Base-by-base conservation (phyloP, 2,329 filamentous ascomycete genomes). In the Fusarium stilboides region DNA sequence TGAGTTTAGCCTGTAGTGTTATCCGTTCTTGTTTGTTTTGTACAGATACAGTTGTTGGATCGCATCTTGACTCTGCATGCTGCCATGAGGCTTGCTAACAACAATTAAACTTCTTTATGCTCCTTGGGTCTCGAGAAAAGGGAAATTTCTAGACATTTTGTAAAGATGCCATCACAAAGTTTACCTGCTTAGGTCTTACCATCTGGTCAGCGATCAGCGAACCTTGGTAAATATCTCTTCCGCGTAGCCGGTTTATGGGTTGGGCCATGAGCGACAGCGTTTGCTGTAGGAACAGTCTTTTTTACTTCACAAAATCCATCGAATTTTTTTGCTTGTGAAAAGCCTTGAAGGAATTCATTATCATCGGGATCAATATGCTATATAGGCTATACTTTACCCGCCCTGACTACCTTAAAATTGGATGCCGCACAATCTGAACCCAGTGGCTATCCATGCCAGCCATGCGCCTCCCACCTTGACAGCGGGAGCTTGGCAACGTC, bases 401-500 rank as follows among this genome's bases (percentile, higher is more conserved):
- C 10, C 28, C 28, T 13, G 10, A 31, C 28, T 31, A 42, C 22
- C 17, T 36, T 24, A 7, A 54, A 31, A 34, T 31, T 31, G 10
- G 28, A 31, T 31, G 14, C 59, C 61, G 45, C 57, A 26, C 7
- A 58, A 58, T 64, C 64, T 59, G 33, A 57, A 39, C 13, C 36
- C 10, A 20, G 15, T 36, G 12, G 20, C 24, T 20, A 64, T 65
- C 60, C 61, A 64, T 64, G 59, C 52, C 52, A 64, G 22, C 44
- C 59, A 65, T 46, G 52, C 62, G 61, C 45, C 54, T 44, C 43
- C 31, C 37, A 36, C 22, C 4, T 36, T 22, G n/a, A 46, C 22
- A 26, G 24, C 13, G 22, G 26, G 46, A 33, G 37, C 62, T 65
- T 65, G 62, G 61, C 61, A 65, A 60, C 20, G 54, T 47, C 34